A percentile compares a stretch with the other conserved stretches of the same genome.
These are phyloP conservation scores for Tricholoma bakamatsutake DNA, from an alignment of 768 basidiomycete genomes.

Conservation along the genomic window DNA sequence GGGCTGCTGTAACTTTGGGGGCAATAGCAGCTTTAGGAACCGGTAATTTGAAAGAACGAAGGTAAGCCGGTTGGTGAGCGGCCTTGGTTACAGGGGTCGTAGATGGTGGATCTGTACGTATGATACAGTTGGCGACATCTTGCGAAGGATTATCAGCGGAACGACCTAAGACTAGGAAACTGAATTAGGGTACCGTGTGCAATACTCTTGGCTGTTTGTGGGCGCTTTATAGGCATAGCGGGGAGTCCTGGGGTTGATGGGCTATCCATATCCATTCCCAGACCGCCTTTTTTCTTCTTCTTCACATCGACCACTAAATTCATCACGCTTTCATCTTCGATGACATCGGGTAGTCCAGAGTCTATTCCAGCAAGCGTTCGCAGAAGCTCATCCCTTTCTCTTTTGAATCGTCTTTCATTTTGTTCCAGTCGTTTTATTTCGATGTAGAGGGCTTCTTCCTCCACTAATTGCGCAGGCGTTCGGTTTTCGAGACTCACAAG, in stretches of 20 bases:
- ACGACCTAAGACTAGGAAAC: background rate
- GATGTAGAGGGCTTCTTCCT: conserved; percentile 92
- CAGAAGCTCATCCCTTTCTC: conserved; percentile 83
- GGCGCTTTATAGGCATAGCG: conserved; percentile 32
- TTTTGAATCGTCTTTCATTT: conserved; percentile 80
- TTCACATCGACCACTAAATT: conserved; percentile 44
- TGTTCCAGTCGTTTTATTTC: conserved; percentile 96
- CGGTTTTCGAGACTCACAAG: conserved; percentile 81
- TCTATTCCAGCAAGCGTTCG: conserved; percentile 82
- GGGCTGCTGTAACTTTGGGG: conserved; percentile 69
- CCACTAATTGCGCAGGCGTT: conserved; percentile 83
- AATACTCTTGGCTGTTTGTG: conserved; percentile 48
- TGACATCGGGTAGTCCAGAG: conserved; percentile 72
- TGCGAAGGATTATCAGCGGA: conserved; percentile 13
- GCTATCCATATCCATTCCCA: conserved; percentile 37
- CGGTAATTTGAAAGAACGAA: conserved; percentile 86
- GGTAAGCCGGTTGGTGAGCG: conserved; percentile 71
- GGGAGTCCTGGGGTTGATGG: conserved; percentile 39
- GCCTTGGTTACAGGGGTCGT: conserved; percentile 62
- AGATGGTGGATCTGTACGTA: conserved; percentile 53
- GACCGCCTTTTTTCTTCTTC: conserved; percentile 52
- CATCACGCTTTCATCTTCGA: conserved; percentile 57
- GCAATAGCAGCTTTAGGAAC: conserved; percentile 68
- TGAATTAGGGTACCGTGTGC: conserved; percentile 44
- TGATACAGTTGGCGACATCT: conserved; percentile 73